phyloP scores from a whole-genome alignment of 805 yeast genomes.

The Clavispora asparagi region DNA sequence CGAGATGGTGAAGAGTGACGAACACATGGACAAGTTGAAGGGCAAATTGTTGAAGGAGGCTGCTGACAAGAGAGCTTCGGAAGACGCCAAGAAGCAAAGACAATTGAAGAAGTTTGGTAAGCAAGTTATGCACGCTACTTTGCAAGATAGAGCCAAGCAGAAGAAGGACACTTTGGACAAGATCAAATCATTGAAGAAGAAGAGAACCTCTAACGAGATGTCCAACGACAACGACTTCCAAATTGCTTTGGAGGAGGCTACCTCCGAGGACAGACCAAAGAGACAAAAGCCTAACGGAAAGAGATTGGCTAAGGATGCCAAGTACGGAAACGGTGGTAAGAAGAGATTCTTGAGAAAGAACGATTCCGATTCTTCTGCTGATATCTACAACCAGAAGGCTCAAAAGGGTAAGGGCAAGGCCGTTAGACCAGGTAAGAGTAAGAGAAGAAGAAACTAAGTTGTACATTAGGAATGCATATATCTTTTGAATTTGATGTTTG shows the following conservation, averaged over 20 bases:
- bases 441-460: conserved; percentile 18
- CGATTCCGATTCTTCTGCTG: conserved; percentile 66
- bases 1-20: conserved; percentile 97
- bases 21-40: conserved; percentile 94
- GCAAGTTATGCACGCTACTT: conserved; percentile 89
- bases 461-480: conserved; percentile 1
- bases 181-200: conserved; percentile 85
- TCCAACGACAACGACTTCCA: conserved; percentile 69
- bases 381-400: conserved; percentile 33
- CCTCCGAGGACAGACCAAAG: conserved; percentile 51
- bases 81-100: conserved; percentile 92
- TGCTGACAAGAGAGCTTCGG: conserved; percentile 80
- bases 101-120: conserved; percentile 94
- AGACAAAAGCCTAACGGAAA: conserved; percentile 57
- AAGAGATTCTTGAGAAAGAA: conserved; percentile 70
- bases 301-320: conserved; percentile 65
- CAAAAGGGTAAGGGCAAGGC: conserved; percentile 22
- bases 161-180: conserved; percentile 86
- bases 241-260: conserved; percentile 88
- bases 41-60: conserved; percentile 74
- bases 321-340: conserved; percentile 75
- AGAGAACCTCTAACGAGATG: conserved; percentile 74
- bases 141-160: conserved; percentile 89
- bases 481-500: background rate
- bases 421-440: conserved; percentile 40